phyloP scores from a whole-genome alignment of 805 yeast genomes.

The Zygotorulaspora danielsina region DNA sequence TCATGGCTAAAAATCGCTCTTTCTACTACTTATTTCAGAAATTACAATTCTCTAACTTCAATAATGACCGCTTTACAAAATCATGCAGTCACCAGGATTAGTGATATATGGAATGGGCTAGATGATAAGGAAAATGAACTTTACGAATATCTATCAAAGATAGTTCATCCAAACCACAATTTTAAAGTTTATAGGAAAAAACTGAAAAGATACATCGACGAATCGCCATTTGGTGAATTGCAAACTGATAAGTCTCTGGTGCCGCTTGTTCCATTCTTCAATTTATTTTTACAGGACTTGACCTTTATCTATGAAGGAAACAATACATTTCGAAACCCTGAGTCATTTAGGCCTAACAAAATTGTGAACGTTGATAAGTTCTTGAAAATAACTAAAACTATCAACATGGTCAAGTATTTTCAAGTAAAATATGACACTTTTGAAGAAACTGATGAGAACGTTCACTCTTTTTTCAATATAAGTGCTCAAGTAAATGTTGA shows the following conservation, averaged over 20 bases:
- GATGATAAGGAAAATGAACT: slow-evolving; percentile 57
- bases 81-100: slow-evolving; percentile 60
- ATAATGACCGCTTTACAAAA: slow-evolving; percentile 74
- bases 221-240: slow-evolving; percentile 20
- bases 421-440: slow-evolving; percentile 52
- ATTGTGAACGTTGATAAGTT: slow-evolving; percentile 73
- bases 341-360: slow-evolving; percentile 43
- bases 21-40: slow-evolving; percentile 66
- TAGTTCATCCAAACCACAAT: slow-evolving; percentile 72
- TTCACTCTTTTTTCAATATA: slow-evolving; percentile 28
- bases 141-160: slow-evolving; percentile 58
- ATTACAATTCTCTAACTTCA: slow-evolving; percentile 75
- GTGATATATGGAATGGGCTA: slow-evolving; percentile 54
- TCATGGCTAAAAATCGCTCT: slow-evolving; percentile 72
- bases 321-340: slow-evolving; percentile 58
- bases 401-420: slow-evolving; percentile 62
- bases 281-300: slow-evolving; percentile 70
- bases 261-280: slow-evolving; percentile 73
- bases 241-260: slow-evolving; percentile 32
- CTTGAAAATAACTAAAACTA: slow-evolving; percentile 58
- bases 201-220: slow-evolving; percentile 50
- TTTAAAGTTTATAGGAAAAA: slow-evolving; percentile 64
- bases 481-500: slow-evolving; percentile 27
- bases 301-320: slow-evolving; percentile 84
- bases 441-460: slow-evolving; percentile 19